These are phyloP conservation scores for Coemansia sp. DNA, from an alignment of 192 early-diverging fungal genomes.

Conservation along the genomic window DNA sequence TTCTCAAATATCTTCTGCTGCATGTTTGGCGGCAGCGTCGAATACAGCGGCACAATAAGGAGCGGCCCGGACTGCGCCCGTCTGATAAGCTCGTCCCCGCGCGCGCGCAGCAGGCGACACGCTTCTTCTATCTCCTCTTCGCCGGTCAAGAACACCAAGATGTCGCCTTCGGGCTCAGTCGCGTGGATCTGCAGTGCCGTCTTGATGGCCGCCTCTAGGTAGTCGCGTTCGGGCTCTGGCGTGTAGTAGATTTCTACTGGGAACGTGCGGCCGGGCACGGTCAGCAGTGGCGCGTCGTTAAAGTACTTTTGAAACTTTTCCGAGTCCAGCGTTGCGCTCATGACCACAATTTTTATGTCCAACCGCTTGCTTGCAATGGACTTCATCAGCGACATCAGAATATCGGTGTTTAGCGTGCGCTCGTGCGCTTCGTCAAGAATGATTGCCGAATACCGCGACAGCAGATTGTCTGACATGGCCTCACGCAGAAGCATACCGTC, in stretches of 20 bases:
- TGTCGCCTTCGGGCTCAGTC: slow-evolving; percentile 91
- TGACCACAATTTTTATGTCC: slow-evolving; percentile 92
- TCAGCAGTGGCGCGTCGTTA: slow-evolving; percentile 86
- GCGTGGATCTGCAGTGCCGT: slow-evolving; percentile 94
- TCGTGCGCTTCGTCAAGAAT: slow-evolving; percentile 99
- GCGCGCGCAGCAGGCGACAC: slow-evolving; percentile 74
- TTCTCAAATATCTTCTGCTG: slow-evolving; percentile 93
- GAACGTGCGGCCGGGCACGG: slow-evolving; percentile 95
- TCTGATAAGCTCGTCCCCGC: slow-evolving; percentile 67
- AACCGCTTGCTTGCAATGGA: slow-evolving; percentile 70
- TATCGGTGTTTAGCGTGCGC: slow-evolving; percentile 92
- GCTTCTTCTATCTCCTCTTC: slow-evolving; percentile 99
- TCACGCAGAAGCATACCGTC: slow-evolving; percentile 99
- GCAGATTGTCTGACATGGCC: slow-evolving; percentile 89
- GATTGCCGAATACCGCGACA: slow-evolving; percentile 87
- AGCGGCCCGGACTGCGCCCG: slow-evolving; percentile 69
- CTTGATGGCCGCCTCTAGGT: slow-evolving; percentile 92
- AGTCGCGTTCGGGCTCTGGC: slow-evolving; percentile 95
- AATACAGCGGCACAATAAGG: slow-evolving; percentile 86
- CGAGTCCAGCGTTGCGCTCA: slow-evolving; percentile 97
- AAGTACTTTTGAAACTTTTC: slow-evolving; percentile 99
- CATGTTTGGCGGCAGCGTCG: slow-evolving; percentile 81
- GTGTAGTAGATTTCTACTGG: slow-evolving; percentile 98
- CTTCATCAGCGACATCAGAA: slow-evolving; percentile 97
- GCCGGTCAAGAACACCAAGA: slow-evolving; percentile 95